Evolutionary conservation across 371 early-diverging fungal genomes (phyloP), one percentile per base, ranked within the genome.

Genomic region (Mucor circinelloides): DNA sequence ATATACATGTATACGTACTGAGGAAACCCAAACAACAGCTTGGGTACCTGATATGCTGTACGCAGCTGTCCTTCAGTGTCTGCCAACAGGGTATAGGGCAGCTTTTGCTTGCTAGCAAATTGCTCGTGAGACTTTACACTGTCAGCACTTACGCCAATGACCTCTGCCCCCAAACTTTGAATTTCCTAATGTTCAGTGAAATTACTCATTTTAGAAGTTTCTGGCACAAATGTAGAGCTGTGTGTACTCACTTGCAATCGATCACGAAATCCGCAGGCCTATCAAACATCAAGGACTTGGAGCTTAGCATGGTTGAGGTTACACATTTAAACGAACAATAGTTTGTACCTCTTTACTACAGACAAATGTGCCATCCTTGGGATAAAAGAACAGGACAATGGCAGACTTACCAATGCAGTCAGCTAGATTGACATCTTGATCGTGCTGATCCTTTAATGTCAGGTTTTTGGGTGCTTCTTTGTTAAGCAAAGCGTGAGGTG

Each of bases 301-400:
- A 46, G 46, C 46, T 46, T 46, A 46, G 46, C 21, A 21, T 46
- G 46, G 8, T 46, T 21, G 46, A 8, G 19, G 46, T 46, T 46
- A 46, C 46, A 46, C 46, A 21, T 21, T 21, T n/a, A 8, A 21
- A 19, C 19, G 2, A 46, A 46, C 21, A 21, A 57, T 42, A 17
- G 15, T 54, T n/a, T 15, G n/a, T 61, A 79, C 77, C 71, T 79
- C 72, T 70, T 70, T 71, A 27, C 69, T 76, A 50, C 79, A 79
- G 6, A 72, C 71, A 34, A 65, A 67, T 12, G 71, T 72, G 61
- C 69, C 67, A 13, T 79, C 73, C 25, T 70, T 76, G 12, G 79
- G 79, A 68, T 79, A 79, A 59, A 79, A 79, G 63, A 79, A 79
- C 28, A 79, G 31, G 7, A 74, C 64, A 25, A 72, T 60, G 12